Percentiles rank a stretch among this genome's conserved stretches.
Conservation (phyloP, 192 early-diverging fungal species). For the Umbelopsis ramanniana region DNA sequence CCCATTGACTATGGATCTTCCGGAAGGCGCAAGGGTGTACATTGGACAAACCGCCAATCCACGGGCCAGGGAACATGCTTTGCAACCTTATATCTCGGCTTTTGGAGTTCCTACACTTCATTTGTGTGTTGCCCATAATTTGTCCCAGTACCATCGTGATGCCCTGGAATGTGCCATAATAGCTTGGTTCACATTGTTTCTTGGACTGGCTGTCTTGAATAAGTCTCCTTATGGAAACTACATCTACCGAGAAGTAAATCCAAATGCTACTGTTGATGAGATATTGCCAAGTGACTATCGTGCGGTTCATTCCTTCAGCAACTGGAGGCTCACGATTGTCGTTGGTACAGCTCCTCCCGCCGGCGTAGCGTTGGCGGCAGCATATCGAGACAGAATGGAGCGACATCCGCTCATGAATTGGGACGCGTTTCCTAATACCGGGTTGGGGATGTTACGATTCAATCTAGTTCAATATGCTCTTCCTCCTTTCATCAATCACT, state of each 20-base stretch:
- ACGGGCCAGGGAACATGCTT: not conserved
- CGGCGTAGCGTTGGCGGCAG: not conserved
- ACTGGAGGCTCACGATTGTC: not conserved
- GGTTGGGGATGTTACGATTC: not conserved
- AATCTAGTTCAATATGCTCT: not conserved
- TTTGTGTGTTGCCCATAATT: not conserved
- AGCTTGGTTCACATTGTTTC: not conserved
- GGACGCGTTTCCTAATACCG: not conserved
- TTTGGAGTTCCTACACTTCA: not conserved
- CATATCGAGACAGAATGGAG: not conserved
- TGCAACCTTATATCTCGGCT: not conserved
- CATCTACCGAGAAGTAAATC: not conserved
- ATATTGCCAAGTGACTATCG: not conserved
- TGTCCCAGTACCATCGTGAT: not conserved
- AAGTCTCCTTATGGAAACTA: not conserved
- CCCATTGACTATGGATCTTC: not conserved
- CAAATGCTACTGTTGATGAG: not conserved
- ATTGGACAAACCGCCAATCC: not conserved
- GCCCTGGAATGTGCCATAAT: not conserved
- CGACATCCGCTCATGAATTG: not conserved
- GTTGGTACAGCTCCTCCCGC: not conserved
- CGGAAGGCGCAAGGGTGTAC: not conserved
- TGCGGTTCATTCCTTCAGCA: not conserved
- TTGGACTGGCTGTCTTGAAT: not conserved
- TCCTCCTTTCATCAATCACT: not conserved